Evolutionary conservation across 257 asterid genomes (phyloP).

Genomic region (Nicotiana obtusifolia): DNA sequence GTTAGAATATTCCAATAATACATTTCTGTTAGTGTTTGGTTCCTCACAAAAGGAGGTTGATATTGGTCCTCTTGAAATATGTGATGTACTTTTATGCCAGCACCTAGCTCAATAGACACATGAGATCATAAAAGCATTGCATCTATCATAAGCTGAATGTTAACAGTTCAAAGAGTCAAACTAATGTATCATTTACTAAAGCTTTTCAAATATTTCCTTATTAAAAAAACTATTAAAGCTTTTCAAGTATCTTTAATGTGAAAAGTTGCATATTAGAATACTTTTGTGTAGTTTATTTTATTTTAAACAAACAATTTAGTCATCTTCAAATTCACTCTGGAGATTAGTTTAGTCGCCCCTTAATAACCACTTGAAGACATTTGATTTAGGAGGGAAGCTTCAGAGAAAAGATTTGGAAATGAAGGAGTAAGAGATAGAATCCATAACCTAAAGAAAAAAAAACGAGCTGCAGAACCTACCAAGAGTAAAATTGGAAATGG

Average conservation of each 20-base stretch:
- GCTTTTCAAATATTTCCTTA: neutral
- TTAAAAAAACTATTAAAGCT: neutral
- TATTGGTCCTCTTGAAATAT: neutral
- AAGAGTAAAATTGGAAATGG: slow-evolving; percentile 91
- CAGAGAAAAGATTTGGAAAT: too few relatives aligned
- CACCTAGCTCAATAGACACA: neutral
- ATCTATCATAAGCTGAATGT: neutral
- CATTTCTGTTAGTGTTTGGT: neutral
- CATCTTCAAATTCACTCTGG: neutral
- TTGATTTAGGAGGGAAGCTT: neutral
- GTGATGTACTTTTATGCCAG: neutral
- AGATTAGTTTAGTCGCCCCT: neutral
- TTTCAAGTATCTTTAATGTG: neutral
- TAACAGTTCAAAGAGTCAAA: neutral
- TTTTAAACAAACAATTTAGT: neutral
- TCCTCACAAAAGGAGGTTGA: neutral
- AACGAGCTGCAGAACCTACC: slow-evolving; percentile 38
- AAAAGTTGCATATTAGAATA: neutral
- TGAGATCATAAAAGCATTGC: neutral
- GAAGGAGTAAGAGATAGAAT: neutral
- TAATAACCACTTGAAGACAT: neutral
- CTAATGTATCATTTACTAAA: neutral
- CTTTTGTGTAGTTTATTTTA: neutral
- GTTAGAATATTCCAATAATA: neutral
- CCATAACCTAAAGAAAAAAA: neutral